Evolutionary conservation across 75 land plant genomes (phyloP), one percentile per base, ranked within the genome.

Genomic region (Azolla pinnata): DNA sequence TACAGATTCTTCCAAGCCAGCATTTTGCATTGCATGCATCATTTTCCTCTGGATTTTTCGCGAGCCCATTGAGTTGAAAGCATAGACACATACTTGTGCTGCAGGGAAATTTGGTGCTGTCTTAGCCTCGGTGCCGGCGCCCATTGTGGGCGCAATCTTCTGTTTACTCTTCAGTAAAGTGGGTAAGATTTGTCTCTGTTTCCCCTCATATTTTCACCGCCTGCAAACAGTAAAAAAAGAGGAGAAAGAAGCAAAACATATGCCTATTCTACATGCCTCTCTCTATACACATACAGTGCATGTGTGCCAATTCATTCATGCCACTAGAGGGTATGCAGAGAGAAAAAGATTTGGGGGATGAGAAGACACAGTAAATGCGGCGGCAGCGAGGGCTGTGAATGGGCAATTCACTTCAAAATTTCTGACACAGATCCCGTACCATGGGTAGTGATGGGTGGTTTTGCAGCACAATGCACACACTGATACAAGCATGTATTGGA

Each of bases 81-180:
- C 29, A 45, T 63, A n/a, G 19, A 31, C 12, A 46, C 10, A 42
- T 33, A 38, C 50, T 59, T 28, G 40, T 14, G 4, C 38, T 59
- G 34, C 80, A 90, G 96, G 92, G n/a, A 90, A 90, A 65, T 90
- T 90, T 71, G 96, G 96, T 29, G 92, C 93, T 21, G 44, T 92
- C 67, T 60, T 88, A 68, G 97, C 97, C 30, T 85, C 97, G 16
- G 79, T 92, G 28, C 97, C 97, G 0, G 17, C 69, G 60, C 86
- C 97, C 33, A 76, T 92, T 31, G 54, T 83, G 7, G 86, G 79
- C 29, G 95, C 75, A 16, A 7, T 84, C 14, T 83, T 84, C 56
- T 88, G 86, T 40, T 48, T 92, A 4, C 69, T 81, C 63, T 92
- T 80, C 60, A 82, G 76, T 47, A 81, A 90, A 71, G 79, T 82